phyloP scores from a whole-genome alignment of 129 eudicot species.

The Flaveria trinervia region DNA sequence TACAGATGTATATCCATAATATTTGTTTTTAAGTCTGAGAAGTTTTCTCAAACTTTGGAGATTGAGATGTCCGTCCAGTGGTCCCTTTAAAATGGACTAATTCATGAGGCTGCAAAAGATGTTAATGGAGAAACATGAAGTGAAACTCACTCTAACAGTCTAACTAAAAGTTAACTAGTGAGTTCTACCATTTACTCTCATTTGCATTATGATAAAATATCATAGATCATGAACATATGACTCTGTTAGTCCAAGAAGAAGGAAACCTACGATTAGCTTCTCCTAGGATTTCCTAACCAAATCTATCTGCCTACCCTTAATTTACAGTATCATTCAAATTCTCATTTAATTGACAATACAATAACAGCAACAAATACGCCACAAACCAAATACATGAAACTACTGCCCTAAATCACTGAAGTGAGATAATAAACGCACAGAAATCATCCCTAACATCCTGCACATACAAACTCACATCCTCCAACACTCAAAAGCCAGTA shows the following conservation, averaged over 20 bases:
- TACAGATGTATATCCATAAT: neutral
- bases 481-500: conserved; percentile 1
- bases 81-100: neutral
- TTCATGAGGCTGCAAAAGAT: conserved; percentile 2
- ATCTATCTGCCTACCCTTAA: conserved; percentile 8
- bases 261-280: neutral
- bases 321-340: neutral
- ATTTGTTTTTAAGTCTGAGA: neutral
- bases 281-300: neutral
- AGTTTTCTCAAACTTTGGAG: no score
- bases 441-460: conserved; percentile 17
- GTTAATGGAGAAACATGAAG: conserved; percentile 5
- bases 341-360: conserved; percentile 1
- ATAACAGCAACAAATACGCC: neutral
- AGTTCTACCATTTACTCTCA: conserved; percentile 12
- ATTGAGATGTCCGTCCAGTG: no score
- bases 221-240: neutral
- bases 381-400: neutral
- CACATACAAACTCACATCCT: conserved; percentile 5
- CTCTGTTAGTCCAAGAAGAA: neutral
- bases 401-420: conserved; percentile 6
- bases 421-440: conserved; percentile 16
- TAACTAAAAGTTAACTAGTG: neutral
- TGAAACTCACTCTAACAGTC: neutral
- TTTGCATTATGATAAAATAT: neutral